A percentile compares a stretch with the other conserved stretches of the same genome.
Evolutionary conservation across 2,329 filamentous ascomycete species (phyloP).

Genomic region (Botrytis paeoniae): DNA sequence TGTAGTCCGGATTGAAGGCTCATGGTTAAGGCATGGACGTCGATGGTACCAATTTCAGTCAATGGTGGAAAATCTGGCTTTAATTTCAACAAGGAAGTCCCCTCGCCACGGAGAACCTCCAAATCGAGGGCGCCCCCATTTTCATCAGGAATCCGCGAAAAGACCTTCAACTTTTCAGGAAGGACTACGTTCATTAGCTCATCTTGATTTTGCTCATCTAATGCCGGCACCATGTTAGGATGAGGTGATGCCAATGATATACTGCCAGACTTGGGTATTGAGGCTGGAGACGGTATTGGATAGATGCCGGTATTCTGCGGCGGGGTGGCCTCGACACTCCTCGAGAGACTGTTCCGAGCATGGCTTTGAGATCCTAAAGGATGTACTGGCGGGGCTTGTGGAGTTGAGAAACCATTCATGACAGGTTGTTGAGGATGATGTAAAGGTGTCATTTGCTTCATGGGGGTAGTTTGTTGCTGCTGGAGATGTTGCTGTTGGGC

Average conservation of each 20-base stretch:
- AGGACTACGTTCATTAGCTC: conserved; percentile 19
- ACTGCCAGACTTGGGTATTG: conserved; percentile 32
- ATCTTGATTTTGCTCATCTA: conserved; percentile 22
- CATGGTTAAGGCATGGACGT: conserved; percentile 85
- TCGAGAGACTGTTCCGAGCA: conserved; percentile 50
- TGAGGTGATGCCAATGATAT: conserved; percentile 34
- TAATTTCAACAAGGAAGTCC: conserved; percentile 57
- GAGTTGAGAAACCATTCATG: conserved; percentile 50
- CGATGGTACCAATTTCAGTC: conserved; percentile 79
- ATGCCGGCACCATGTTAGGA: conserved; percentile 21
- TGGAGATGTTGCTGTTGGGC: conserved; percentile 49
- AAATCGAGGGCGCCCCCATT: conserved; percentile 63
- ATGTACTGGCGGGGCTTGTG: conserved; percentile 44
- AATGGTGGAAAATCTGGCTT: conserved; percentile 74
- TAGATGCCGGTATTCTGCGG: conserved; percentile 42
- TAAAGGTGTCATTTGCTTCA: conserved; percentile 46
- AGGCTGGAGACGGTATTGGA: conserved; percentile 47
- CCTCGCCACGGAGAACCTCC: not conserved
- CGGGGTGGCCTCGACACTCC: conserved; percentile 46
- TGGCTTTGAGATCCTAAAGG: conserved; percentile 45
- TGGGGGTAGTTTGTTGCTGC: conserved; percentile 47
- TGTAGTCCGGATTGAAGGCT: conserved; percentile 88
- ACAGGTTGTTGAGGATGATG: conserved; percentile 45
- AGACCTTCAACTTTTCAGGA: conserved; percentile 42
- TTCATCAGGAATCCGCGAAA: conserved; percentile 48